Base-by-base conservation (phyloP, 1,284 basidiomycete species). In the Malassezia furfur region DNA sequence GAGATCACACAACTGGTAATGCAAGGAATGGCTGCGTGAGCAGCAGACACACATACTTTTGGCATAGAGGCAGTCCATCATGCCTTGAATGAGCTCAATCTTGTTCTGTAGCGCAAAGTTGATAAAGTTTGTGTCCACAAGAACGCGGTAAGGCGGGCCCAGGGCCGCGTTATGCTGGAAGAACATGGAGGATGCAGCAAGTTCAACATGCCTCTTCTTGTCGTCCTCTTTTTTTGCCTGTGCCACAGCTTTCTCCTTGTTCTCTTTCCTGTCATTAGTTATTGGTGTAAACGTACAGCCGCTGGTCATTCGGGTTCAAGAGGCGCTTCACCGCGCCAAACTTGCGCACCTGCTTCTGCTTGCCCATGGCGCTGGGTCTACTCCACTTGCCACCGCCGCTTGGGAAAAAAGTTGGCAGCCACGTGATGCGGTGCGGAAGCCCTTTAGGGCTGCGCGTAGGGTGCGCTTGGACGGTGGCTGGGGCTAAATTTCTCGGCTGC, bases 51-150 rank as follows among this genome's bases (percentile, higher is more conserved):
- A 78, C 86, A 62, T 68, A 93, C 91, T 93, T 79, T 98, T 96
- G n/a, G 94, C 94, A 77, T 89, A 96, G 12, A 99, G 79, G 68
- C 91, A 96, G 75, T 98, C 94, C 91, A 98, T 96, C 94, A 99
- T 96, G 14, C 89, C 91, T 70, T 87, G 85, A 19, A 96, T 81
- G 44, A 98, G 81, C 76, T 99, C 94, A 65, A 99, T 80, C 77
- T 96, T 96, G 78, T 98, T 98, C 78, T 98, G 93, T 47, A 99
- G 80, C 63, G 86, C 89, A 76, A 98, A 93, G 75, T 98, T 98
- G 81, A 99, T 96, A 72, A 99, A 99, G 76, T 99, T 99, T 71
- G 94, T 99, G 77, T 99, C 94, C 55, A 99, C 90, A 40, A 99
- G 82, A 10, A 99, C 88, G 25, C 93, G 84, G 75, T 98, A 99